Conservation (phyloP, 2,329 filamentous ascomycete genomes). For the Apiospora hydei region DNA sequence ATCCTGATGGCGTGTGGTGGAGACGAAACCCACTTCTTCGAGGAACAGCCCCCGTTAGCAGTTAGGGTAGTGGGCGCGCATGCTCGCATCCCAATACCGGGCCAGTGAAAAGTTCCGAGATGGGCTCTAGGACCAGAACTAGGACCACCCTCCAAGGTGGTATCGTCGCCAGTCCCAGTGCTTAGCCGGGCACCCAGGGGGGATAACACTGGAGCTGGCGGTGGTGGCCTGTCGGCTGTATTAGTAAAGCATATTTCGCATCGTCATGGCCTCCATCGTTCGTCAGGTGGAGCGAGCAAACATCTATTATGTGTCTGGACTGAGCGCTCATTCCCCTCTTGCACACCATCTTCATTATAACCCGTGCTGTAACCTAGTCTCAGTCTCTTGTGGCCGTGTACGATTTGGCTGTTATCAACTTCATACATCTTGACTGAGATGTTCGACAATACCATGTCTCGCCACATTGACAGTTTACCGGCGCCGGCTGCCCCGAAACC, state of each 20-base stretch:
- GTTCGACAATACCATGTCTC: constrained; percentile 39
- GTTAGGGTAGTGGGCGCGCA: background rate
- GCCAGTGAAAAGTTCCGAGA: constrained; percentile 4
- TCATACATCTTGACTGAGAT: background rate
- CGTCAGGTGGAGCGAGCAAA: background rate
- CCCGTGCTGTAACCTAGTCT: background rate
- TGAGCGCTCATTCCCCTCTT: background rate
- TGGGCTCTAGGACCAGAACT: background rate
- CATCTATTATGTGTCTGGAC: background rate
- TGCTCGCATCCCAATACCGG: background rate
- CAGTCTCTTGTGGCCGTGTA: background rate
- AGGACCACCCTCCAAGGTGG: background rate
- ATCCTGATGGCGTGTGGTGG: constrained; percentile 1
- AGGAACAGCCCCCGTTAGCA: background rate
- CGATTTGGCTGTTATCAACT: background rate
- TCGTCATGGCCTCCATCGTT: background rate
- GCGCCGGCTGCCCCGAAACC: constrained; percentile 39
- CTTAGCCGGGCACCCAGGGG: background rate
- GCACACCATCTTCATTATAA: background rate
- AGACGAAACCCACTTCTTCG: background rate
- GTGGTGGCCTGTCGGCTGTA: background rate
- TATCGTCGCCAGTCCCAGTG: background rate
- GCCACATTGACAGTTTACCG: constrained; percentile 45
- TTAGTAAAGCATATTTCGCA: constrained; percentile 9
- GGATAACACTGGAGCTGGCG: background rate